Evolutionary conservation across 1,284 basidiomycete species (phyloP).

Genomic region (Phenoliferia sp.): DNA sequence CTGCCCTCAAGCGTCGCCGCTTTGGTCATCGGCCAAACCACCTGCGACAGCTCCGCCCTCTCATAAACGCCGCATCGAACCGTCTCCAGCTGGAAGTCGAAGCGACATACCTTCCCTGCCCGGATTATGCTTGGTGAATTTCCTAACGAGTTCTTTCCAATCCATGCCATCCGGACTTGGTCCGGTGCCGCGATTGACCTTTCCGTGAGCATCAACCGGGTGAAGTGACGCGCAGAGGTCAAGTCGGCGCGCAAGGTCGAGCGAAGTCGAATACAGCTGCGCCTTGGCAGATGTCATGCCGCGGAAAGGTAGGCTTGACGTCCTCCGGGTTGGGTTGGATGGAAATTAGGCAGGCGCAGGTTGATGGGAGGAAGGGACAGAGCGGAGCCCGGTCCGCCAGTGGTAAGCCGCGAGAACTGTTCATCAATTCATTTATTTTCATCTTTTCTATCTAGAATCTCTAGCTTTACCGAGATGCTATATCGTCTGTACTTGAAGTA

Average conservation of each 20-base stretch:
- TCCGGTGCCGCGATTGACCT: not conserved
- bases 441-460: not conserved
- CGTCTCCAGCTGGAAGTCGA: not conserved
- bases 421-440: too few species aligned
- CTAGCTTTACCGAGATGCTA: too few species aligned
- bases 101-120: constrained; percentile 9
- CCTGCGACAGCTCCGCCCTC: not conserved
- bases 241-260: constrained; percentile 20
- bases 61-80: not conserved
- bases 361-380: not conserved
- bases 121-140: constrained; percentile 29
- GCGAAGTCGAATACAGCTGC: constrained; percentile 14
- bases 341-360: not conserved
- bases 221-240: not conserved
- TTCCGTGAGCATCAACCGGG: constrained; percentile 12
- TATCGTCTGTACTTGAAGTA: too few species aligned
- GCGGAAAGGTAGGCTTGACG: too few species aligned
- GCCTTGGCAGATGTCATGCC: constrained; percentile 8
- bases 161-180: constrained; percentile 7
- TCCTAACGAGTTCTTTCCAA: constrained; percentile 27
- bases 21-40: not conserved
- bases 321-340: not conserved
- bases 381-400: too few species aligned
- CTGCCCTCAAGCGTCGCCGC: too few species aligned
- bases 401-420: too few species aligned